These are phyloP conservation scores for Gamsiella multidivaricata DNA, from an alignment of 192 early-diverging fungal species.

Conservation along the genomic window DNA sequence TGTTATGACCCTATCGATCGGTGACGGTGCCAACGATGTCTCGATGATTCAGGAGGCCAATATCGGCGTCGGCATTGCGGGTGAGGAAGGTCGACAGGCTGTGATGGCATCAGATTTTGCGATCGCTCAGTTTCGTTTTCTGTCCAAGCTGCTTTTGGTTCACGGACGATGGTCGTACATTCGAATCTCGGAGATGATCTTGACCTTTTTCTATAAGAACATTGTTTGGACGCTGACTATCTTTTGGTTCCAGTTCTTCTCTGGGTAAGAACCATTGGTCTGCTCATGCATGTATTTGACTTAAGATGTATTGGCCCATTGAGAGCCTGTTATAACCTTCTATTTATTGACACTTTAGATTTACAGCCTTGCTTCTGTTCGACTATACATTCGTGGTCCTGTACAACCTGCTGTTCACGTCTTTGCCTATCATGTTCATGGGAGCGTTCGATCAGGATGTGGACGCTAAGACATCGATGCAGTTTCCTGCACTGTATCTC, in stretches of 20 bases:
- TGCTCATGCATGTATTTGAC: neutral
- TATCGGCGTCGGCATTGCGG: constrained; percentile 93
- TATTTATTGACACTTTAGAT: constrained; percentile 57
- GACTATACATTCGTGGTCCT: constrained; percentile 92
- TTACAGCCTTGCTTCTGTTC: constrained; percentile 81
- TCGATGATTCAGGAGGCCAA: constrained; percentile 98
- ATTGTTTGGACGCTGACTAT: constrained; percentile 88
- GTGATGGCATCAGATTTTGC: constrained; percentile 94
- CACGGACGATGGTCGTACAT: constrained; percentile 95
- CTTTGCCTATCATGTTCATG: constrained; percentile 78
- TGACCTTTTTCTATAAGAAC: constrained; percentile 97
- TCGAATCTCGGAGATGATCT: constrained; percentile 85
- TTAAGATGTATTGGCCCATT: neutral
- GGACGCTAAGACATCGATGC: constrained; percentile 68
- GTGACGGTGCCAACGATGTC: constrained; percentile 97
- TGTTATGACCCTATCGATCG: constrained; percentile 91
- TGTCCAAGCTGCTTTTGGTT: constrained; percentile 86
- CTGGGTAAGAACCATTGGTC: constrained; percentile 63
- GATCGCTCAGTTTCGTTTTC: constrained; percentile 89
- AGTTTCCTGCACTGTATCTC: constrained; percentile 83
- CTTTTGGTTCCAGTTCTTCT: constrained; percentile 93
- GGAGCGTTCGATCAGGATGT: constrained; percentile 91
- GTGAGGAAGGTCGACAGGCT: constrained; percentile 95
- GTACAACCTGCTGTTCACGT: constrained; percentile 89
- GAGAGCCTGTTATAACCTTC: neutral